phyloP scores from a whole-genome alignment of 768 basidiomycete species.

The Daedalea quercina region DNA sequence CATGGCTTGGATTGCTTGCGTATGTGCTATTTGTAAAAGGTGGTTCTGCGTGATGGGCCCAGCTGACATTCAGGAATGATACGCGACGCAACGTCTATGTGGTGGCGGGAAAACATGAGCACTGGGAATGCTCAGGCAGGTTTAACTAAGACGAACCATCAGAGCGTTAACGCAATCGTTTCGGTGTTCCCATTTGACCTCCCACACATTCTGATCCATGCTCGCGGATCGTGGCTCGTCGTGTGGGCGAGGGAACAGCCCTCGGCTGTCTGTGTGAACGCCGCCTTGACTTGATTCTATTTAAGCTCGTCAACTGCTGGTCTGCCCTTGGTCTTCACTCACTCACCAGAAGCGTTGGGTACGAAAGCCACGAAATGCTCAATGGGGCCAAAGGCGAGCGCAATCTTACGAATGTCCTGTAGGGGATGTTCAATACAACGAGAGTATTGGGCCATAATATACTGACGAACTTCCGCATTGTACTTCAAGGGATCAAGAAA shows the following conservation, averaged over 20 bases:
- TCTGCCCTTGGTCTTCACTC: background rate
- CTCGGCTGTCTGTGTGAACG: no score
- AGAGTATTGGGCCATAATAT: background rate
- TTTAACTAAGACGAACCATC: conserved; percentile 37
- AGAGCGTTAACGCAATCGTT: conserved; percentile 71
- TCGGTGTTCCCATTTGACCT: conserved; percentile 73
- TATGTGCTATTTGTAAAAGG: background rate
- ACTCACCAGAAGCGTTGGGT: conserved; percentile 10
- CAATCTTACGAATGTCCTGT: conserved; percentile 47
- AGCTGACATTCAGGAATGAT: conserved; percentile 68
- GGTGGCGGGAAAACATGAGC: background rate
- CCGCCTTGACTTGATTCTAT: background rate
- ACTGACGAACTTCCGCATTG: conserved; percentile 45
- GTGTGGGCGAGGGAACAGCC: conserved; percentile 36
- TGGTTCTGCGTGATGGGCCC: conserved; percentile 58
- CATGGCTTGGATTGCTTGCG: background rate
- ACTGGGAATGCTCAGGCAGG: background rate
- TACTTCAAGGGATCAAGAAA: conserved; percentile 53
- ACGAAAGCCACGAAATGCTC: conserved; percentile 43
- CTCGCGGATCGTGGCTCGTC: conserved; percentile 41
- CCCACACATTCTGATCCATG: conserved; percentile 65
- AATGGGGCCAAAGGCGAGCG: conserved; percentile 55
- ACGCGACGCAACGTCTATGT: conserved; percentile 59
- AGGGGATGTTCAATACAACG: background rate
- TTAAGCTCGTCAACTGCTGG: background rate